Base-by-base conservation (phyloP, 306 rosid genomes). In the Lithocarpus polystachyus region DNA sequence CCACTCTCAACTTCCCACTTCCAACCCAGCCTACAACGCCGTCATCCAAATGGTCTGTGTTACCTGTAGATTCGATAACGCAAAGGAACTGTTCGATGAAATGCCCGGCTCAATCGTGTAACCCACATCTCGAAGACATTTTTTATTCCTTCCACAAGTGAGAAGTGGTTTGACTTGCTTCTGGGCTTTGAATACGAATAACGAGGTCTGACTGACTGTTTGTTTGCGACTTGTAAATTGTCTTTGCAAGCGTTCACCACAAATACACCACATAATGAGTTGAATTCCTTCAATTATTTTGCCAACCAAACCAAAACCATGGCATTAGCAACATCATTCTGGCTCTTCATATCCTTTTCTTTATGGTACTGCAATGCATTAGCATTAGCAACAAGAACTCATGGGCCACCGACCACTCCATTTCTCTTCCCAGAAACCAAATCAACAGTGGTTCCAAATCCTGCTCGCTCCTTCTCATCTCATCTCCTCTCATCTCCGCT, bases 401-500 rank as follows among this genome's bases (percentile, higher is more conserved):
- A 65, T n/a, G 31, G 7, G 3, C 77, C 18, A 62, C 73, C 79
- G 7, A 48, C 55, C 24, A n/a, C 83, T 24, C 93, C 94, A 9
- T 94, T 88, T 55, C 72, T 80, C 18, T 92, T 94, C 85, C 97
- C 97, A 4, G 79, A 43, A 17, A 61, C 60, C n/a, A 33, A 87
- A 7, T 91, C 97, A 78, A 76, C 90, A 3, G 95, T 89, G 1
- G 85, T 92, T 73, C 97, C 97, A 24, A 91, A 92, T 51, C 99
- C 99, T 45, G 81, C 92, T 19, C 77, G 70, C 2, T 89, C 89
- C 88, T 92, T 92, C 88, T 81, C 97, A 61, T 84, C 83, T 10
- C 75, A 79, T 72, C 91, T 92, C 26, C 78, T 91, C 68, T 81
- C 92, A 1, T 23, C 76, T 67, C 97, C 99, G 0, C 91, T 91